A percentile compares a stretch with the other conserved stretches of the same genome.
Conservation (phyloP, 2,329 filamentous ascomycete genomes). For the Fusarium humuli region DNA sequence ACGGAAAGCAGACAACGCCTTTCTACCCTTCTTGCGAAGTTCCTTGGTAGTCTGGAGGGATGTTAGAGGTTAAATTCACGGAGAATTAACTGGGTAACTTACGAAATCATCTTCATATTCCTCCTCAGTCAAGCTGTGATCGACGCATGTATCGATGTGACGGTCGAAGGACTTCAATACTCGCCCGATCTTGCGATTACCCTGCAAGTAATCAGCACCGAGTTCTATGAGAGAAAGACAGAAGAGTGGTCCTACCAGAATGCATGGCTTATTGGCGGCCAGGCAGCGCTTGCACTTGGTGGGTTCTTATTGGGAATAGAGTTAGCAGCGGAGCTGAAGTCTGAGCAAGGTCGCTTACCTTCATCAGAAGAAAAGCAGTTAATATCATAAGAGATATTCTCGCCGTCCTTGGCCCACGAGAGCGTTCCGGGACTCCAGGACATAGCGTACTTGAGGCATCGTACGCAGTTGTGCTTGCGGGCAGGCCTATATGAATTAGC, state of each 20-base stretch:
- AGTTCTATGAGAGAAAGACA: background rate
- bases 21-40: background rate
- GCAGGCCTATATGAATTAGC: background rate
- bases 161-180: too few species aligned
- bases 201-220: background rate
- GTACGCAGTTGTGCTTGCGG: background rate
- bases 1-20: background rate
- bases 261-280: rapidly evolving
- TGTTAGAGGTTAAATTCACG: background rate
- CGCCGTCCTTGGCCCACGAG: rapidly evolving
- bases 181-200: background rate
- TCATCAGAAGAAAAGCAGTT: background rate
- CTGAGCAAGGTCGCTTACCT: background rate
- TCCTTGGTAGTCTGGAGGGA: background rate
- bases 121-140: too few species aligned
- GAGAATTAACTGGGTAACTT: rapidly evolving
- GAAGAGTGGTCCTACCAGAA: background rate
- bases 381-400: rapidly evolving
- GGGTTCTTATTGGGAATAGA: rapidly evolving
- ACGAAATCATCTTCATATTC: background rate
- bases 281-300: background rate
- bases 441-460: background rate
- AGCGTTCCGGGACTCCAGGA: rapidly evolving
- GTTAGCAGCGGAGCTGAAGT: background rate
- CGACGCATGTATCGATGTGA: too few species aligned